Evolutionary conservation across 2,329 filamentous ascomycete species (phyloP), one percentile per base, ranked within the genome.

Genomic region (Lachnellula hyalina): DNA sequence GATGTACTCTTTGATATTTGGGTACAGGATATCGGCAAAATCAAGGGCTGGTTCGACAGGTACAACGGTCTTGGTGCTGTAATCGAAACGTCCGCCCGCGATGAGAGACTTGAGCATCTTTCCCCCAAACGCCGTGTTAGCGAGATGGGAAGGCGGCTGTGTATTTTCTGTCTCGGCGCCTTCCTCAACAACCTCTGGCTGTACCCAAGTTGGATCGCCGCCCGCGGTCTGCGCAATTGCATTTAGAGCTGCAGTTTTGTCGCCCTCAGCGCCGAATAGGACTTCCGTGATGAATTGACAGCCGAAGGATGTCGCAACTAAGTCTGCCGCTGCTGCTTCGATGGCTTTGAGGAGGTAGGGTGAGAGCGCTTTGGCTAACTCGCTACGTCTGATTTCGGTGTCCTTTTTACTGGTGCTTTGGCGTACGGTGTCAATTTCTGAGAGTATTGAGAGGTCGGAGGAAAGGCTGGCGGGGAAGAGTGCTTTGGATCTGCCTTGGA

Each of bases 371-470:
- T 84, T 82, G 21, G 90, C 76, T 42, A 99, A 77, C 70, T 96
- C 94, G 63, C 83, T 79, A 55, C 88, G 84, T 56, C 94, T 83
- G 21, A 81, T 73, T 52, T 87, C 85, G 0, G 90, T 79, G 54
- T 96, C 90, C 73, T 99, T 99, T 75, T 97, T 99, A 61, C 90
- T 96, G 2, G 92, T 97, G 14, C 81, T 85, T 63, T 85, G 82
- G 52, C 94, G 85, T 60, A 96, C 87, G 53, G 84, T 81, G 67
- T 89, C 87, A 23, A 96, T 75, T 70, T 96, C 88, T 54, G 83
- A 77, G 4, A 99, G 76, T 14, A 94, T 73, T 53, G 87, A 82
- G 36, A 90, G 73, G 60, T 91, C 86, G 35, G 79, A 78, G 11
- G 81, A 78, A 54, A 90, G 80, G 56, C 79, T 81, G 12, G 77